Conservation (phyloP, 139 green algal species). For the Desmodesmus armatus region DNA sequence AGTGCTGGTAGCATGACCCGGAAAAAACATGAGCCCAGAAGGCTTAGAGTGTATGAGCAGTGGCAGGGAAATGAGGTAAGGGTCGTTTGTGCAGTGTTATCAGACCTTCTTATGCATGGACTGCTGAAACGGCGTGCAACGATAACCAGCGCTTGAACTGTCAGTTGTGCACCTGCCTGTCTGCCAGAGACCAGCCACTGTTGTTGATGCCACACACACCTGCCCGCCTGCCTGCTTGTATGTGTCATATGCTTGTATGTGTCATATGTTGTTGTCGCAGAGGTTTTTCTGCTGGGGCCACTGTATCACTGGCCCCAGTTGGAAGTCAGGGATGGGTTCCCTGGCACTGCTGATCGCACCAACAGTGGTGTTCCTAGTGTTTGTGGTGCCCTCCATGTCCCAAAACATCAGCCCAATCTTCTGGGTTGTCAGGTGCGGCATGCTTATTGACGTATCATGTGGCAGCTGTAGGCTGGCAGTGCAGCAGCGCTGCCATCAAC, state of each 20-base stretch:
- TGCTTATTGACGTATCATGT: too few relatives aligned
- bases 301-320: constrained; percentile 80
- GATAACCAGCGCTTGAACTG: too few relatives aligned
- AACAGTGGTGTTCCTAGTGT: constrained; percentile 73
- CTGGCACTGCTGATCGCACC: constrained; percentile 73
- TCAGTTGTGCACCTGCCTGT: too few relatives aligned
- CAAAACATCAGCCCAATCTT: constrained; percentile 49
- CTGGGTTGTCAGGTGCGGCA: constrained; percentile 62
- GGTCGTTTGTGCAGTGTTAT: background rate
- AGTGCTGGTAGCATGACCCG: constrained; percentile 11
- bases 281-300: constrained; percentile 70
- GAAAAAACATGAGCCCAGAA: constrained; percentile 30
- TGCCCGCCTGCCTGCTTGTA: too few relatives aligned
- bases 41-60: constrained; percentile 63
- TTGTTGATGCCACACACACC: too few relatives aligned
- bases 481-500: background rate
- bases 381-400: constrained; percentile 74
- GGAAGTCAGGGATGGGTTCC: constrained; percentile 73
- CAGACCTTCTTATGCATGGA: too few relatives aligned
- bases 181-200: too few relatives aligned
- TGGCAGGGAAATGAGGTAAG: constrained; percentile 79
- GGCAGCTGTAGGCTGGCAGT: background rate
- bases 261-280: constrained; percentile 34
- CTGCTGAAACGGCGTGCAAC: too few relatives aligned
- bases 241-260: background rate